Conservation (phyloP, 768 basidiomycete species). For the Tylopilus felleus region DNA sequence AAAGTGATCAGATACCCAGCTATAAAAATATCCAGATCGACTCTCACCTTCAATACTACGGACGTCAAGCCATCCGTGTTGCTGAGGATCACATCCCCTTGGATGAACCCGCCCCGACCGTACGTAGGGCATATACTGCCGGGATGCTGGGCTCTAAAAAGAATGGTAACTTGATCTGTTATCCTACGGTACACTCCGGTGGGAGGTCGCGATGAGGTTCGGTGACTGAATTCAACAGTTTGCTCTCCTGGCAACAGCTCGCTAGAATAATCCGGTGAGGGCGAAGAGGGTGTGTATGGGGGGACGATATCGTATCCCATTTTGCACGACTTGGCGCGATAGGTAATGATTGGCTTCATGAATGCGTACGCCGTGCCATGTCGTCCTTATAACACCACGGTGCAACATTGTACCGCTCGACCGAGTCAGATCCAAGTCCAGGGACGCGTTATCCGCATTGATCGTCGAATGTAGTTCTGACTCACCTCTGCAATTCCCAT, state of each 20-base stretch:
- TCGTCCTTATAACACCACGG: not conserved
- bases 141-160: slow-evolving; percentile 23
- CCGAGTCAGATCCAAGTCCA: not conserved
- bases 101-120: slow-evolving; percentile 18
- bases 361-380: not conserved
- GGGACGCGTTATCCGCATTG: not conserved
- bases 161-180: slow-evolving; percentile 25
- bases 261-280: slow-evolving; percentile 54
- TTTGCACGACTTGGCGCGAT: not conserved
- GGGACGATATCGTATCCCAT: slow-evolving; percentile 35
- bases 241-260: slow-evolving; percentile 49
- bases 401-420: not conserved
- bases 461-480: not conserved
- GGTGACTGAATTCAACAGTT: slow-evolving; percentile 44
- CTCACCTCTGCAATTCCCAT: not conserved
- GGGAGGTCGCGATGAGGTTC: slow-evolving; percentile 1
- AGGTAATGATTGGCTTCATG: not conserved
- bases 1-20: not conserved
- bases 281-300: slow-evolving; percentile 48
- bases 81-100: slow-evolving; percentile 23
- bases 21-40: not conserved
- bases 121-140: slow-evolving; percentile 22
- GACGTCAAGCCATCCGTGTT: slow-evolving; percentile 10
- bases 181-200: slow-evolving; percentile 29
- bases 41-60: slow-evolving; percentile 23